A percentile compares a stretch with the other conserved stretches of the same genome.
Evolutionary conservation across 495 filamentous ascomycete species (phyloP).

Genomic region (Penicillium lividum): DNA sequence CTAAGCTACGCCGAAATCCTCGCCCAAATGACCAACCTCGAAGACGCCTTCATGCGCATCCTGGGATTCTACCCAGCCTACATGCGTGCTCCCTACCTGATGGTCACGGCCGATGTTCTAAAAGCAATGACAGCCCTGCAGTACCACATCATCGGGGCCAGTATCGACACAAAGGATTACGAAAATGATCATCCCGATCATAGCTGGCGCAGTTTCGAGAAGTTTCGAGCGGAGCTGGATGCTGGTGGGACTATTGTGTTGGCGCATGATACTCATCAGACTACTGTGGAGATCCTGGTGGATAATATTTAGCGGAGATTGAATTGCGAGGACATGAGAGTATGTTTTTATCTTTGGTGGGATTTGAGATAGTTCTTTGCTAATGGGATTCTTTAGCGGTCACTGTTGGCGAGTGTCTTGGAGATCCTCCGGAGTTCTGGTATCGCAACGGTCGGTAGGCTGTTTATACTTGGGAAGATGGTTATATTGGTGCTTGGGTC

Average conservation of each 20-base stretch:
- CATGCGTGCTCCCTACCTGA: slow-evolving; percentile 55
- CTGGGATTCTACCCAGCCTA: slow-evolving; percentile 75
- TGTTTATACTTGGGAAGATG: background rate
- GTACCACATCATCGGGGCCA: slow-evolving; percentile 46
- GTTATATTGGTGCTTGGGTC: background rate
- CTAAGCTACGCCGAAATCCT: slow-evolving; percentile 52
- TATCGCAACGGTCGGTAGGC: slow-evolving; percentile 40
- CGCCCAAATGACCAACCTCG: slow-evolving; percentile 67
- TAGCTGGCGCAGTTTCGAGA: slow-evolving; percentile 32
- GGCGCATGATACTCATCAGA: slow-evolving; percentile 46
- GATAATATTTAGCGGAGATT: slow-evolving; percentile 37
- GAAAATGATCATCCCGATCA: slow-evolving; percentile 31
- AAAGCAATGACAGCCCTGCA: slow-evolving; percentile 33
- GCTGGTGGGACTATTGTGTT: slow-evolving; percentile 42
- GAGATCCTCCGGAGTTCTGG: slow-evolving; percentile 66
- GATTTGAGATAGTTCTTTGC: slow-evolving; percentile 5
- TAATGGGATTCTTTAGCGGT: slow-evolving; percentile 43
- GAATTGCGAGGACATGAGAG: slow-evolving; percentile 32
- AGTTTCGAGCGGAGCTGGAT: slow-evolving; percentile 28
- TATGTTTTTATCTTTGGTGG: slow-evolving; percentile 19
- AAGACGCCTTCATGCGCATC: slow-evolving; percentile 66
- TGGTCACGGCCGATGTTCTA: slow-evolving; percentile 30
- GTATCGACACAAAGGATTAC: slow-evolving; percentile 50
- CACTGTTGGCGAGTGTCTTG: slow-evolving; percentile 74
- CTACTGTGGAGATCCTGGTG: slow-evolving; percentile 39